These are phyloP conservation scores for Pisolithus sp. DNA, from an alignment of 768 basidiomycete genomes.

Conservation along the genomic window DNA sequence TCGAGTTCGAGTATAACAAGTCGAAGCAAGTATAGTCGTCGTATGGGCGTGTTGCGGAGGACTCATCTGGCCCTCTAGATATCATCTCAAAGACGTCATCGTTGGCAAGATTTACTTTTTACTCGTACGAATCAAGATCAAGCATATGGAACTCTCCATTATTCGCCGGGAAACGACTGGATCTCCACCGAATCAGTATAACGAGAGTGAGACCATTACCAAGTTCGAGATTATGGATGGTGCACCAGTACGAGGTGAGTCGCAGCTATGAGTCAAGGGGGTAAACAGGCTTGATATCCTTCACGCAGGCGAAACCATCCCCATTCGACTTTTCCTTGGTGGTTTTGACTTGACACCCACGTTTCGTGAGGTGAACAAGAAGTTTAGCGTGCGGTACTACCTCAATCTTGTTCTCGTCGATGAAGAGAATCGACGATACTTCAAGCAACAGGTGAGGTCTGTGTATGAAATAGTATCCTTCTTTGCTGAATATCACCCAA, in stretches of 20 bases:
- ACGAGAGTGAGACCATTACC: constrained; percentile 97
- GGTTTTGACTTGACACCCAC: constrained; percentile 98
- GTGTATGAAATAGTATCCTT: neutral
- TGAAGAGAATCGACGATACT: constrained; percentile 96
- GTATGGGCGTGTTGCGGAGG: neutral
- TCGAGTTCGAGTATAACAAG: constrained; percentile 99
- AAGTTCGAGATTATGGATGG: constrained; percentile 99
- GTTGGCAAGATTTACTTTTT: constrained; percentile 99
- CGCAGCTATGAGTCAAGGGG: neutral
- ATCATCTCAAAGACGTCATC: constrained; percentile 97
- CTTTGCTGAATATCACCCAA: constrained; percentile 17
- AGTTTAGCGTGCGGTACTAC: constrained; percentile 95
- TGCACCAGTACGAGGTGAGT: constrained; percentile 86
- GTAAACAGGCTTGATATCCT: neutral
- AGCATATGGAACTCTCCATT: constrained; percentile 98
- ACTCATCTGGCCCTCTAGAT: constrained; percentile 43
- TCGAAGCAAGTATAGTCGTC: constrained; percentile 65
- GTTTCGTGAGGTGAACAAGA: constrained; percentile 99
- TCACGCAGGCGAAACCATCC: constrained; percentile 88
- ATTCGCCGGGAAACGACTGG: constrained; percentile 97
- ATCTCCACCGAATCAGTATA: constrained; percentile 97
- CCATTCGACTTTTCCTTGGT: constrained; percentile 94
- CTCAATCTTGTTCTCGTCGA: constrained; percentile 96
- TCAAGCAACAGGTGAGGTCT: constrained; percentile 80
- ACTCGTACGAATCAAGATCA: constrained; percentile 97